Conservation (phyloP, 805 yeast genomes). For the Candida insectalens region DNA sequence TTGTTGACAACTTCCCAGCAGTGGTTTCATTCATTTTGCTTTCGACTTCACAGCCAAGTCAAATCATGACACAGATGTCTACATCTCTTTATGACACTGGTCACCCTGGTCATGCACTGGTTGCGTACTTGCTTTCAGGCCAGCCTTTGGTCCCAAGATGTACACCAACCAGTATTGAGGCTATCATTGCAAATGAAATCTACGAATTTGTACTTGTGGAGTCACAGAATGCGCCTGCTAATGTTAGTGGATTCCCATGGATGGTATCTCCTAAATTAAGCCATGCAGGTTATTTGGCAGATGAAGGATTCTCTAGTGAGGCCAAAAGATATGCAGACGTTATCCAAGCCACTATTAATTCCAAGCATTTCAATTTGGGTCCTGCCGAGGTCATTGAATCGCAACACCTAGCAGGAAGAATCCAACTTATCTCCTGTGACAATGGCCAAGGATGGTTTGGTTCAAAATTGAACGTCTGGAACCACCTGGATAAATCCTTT, state of each 20-base stretch:
- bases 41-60: constrained; percentile 15
- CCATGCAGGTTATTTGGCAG: constrained; percentile 65
- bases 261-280: constrained; percentile 49
- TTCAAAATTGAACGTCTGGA: constrained; percentile 63
- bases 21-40: constrained; percentile 22
- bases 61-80: constrained; percentile 24
- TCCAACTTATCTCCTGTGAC: constrained; percentile 29
- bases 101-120: constrained; percentile 28
- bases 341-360: constrained; percentile 30
- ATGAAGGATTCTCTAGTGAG: constrained; percentile 45
- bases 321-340: constrained; percentile 58
- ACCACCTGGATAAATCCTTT: constrained; percentile 72
- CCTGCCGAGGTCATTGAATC: constrained; percentile 24
- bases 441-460: constrained; percentile 65
- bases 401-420: constrained; percentile 32
- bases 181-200: constrained; percentile 52
- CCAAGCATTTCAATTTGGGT: constrained; percentile 26
- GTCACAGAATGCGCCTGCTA: constrained; percentile 18
- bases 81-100: constrained; percentile 26
- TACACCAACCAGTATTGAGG: constrained; percentile 27
- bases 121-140: constrained; percentile 26
- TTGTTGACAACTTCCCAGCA: constrained; percentile 19
- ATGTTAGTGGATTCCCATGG: constrained; percentile 8
- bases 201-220: constrained; percentile 46
- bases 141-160: constrained; percentile 16